Percentiles rank a stretch among this genome's conserved stretches.
Evolutionary conservation across 2,329 filamentous ascomycete species (phyloP).

Genomic region (Annulohypoxylon truncatum): DNA sequence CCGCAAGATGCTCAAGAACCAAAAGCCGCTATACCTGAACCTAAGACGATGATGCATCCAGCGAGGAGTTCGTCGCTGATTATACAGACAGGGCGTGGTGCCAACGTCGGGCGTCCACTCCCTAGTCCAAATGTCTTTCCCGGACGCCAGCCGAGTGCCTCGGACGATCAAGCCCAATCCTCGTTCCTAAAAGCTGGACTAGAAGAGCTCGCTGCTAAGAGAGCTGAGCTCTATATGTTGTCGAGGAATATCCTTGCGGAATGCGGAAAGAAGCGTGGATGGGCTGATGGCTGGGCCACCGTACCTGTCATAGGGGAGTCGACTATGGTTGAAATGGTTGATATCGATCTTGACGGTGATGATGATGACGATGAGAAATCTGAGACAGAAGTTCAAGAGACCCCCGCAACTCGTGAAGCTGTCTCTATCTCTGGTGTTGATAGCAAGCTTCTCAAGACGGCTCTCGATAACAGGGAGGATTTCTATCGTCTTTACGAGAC

Average conservation of each 20-base stretch:
- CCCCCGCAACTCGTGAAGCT: constrained; percentile 31
- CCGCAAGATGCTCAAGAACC: constrained; percentile 64
- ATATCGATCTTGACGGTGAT: constrained; percentile 65
- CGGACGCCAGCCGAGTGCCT: constrained; percentile 54
- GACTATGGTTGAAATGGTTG: constrained; percentile 64
- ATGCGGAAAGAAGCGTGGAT: constrained; percentile 76
- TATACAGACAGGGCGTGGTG: constrained; percentile 50
- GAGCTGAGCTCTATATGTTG: constrained; percentile 84
- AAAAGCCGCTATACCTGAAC: constrained; percentile 72
- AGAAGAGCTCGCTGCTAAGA: constrained; percentile 82
- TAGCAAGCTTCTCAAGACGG: constrained; percentile 68
- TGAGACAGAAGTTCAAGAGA: constrained; percentile 43
- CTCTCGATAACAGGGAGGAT: constrained; percentile 69
- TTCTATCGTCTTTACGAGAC: constrained; percentile 77
- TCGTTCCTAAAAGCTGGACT: constrained; percentile 73
- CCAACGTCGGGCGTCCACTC: constrained; percentile 51
- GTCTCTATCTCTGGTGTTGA: constrained; percentile 60
- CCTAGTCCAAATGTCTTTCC: constrained; percentile 67
- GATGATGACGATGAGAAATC: constrained; percentile 55
- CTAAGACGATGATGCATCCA: constrained; percentile 78
- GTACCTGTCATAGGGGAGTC: constrained; percentile 63
- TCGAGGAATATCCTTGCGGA: constrained; percentile 83
- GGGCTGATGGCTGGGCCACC: constrained; percentile 80
- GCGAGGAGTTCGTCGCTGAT: constrained; percentile 71
- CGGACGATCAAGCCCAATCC: constrained; percentile 57